Percentiles rank a stretch among this genome's conserved stretches.
Evolutionary conservation across 2,329 filamentous ascomycete species (phyloP).

Genomic region (Aspergillus felis): DNA sequence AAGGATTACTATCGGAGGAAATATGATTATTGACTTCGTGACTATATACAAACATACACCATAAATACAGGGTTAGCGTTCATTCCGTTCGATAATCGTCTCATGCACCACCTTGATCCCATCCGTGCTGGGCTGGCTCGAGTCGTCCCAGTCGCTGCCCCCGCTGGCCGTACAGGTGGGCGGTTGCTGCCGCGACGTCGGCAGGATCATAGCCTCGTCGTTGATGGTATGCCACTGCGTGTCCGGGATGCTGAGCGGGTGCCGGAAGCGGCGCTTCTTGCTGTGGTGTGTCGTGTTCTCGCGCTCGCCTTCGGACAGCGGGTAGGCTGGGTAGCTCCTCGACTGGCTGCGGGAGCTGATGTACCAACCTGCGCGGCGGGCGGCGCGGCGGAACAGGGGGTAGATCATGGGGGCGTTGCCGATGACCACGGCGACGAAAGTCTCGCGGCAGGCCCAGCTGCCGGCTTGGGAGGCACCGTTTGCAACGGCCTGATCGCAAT

Average conservation of each 20-base stretch:
- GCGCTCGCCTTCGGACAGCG: conserved; percentile 17
- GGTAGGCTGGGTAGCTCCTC: conserved; percentile 22
- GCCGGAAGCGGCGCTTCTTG: conserved; percentile 22
- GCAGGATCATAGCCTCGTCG: conserved; percentile 28
- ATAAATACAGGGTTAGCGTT: background rate
- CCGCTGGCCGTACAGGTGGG: conserved; percentile 19
- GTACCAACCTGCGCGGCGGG: conserved; percentile 24
- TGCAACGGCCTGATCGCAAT: conserved; percentile 23
- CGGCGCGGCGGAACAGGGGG: conserved; percentile 27
- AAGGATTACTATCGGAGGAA: background rate
- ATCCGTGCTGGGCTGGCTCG: conserved; percentile 16
- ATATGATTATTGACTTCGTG: background rate
- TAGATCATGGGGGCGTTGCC: conserved; percentile 44
- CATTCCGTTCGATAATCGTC: conserved; percentile 25
- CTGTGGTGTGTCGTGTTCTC: conserved; percentile 3
- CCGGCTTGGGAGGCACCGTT: conserved; percentile 40
- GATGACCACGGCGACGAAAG: conserved; percentile 44
- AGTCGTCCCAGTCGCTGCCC: conserved; percentile 17
- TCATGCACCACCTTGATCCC: conserved; percentile 31
- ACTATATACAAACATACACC: too few relatives aligned
- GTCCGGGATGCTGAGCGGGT: conserved; percentile 30
- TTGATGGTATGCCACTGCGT: conserved; percentile 28
- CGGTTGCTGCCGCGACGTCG: conserved; percentile 20
- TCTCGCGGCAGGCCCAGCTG: conserved; percentile 44
- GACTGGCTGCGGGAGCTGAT: conserved; percentile 17